Evolutionary conservation across 257 asterid species (phyloP).

Genomic region (Plectranthus barbatus): DNA sequence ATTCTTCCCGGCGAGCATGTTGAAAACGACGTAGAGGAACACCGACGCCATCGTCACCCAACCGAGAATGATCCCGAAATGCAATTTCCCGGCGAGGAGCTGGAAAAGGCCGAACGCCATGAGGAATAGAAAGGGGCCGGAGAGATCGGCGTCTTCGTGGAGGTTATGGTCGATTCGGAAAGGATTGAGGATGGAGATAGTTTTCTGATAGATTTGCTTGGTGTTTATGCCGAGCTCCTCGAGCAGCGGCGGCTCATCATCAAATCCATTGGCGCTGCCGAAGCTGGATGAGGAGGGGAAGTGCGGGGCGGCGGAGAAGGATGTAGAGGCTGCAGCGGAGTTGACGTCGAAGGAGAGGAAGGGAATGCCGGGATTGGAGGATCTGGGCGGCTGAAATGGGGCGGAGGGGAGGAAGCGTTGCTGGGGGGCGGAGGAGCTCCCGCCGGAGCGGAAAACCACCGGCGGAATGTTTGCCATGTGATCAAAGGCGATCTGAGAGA

Average conservation of each 20-base stretch:
- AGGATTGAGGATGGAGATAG: constrained; percentile 49
- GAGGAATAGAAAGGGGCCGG: constrained; percentile 73
- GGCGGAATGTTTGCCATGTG: constrained; percentile 69
- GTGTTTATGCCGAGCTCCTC: constrained; percentile 74
- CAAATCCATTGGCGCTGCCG: constrained; percentile 37
- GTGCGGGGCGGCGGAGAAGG: constrained; percentile 54
- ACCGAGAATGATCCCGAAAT: constrained; percentile 72
- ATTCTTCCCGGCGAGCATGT: constrained; percentile 72
- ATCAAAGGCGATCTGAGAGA: constrained; percentile 21
- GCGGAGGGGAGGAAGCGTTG: constrained; percentile 65
- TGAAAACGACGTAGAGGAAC: constrained; percentile 68
- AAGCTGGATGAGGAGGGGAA: constrained; percentile 21
- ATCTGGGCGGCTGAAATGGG: constrained; percentile 58
- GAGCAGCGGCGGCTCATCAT: constrained; percentile 67
- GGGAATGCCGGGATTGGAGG: constrained; percentile 45
- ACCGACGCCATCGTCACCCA: constrained; percentile 80
- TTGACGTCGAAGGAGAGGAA: constrained; percentile 69
- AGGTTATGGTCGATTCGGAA: constrained; percentile 51
- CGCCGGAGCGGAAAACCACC: constrained; percentile 63
- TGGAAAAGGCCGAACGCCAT: constrained; percentile 82
- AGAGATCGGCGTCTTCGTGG: constrained; percentile 78
- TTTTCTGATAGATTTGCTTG: constrained; percentile 67
- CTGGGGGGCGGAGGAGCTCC: constrained; percentile 36
- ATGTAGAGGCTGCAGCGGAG: constrained; percentile 50
- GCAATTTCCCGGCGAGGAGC: constrained; percentile 74